Conservation (phyloP, 2,329 filamentous ascomycete genomes). For the Stachybotrys echinatus region DNA sequence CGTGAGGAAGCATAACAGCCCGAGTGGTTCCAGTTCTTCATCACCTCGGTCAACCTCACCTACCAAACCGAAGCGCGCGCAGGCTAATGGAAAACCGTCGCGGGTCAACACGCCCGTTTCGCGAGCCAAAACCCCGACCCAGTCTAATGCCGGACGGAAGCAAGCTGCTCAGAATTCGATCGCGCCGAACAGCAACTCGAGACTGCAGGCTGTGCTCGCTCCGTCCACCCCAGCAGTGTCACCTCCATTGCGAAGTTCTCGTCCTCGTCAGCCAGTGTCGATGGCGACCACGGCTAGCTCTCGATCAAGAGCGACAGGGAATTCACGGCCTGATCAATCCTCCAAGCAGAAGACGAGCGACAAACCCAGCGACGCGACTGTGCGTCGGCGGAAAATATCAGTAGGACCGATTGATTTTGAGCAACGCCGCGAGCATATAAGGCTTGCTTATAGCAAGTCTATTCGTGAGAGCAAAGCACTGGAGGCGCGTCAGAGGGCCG, state of each 20-base stretch:
- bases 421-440: conserved; percentile 73
- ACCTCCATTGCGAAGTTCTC: conserved; percentile 73
- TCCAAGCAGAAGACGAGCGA: conserved; percentile 22
- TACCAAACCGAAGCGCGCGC: conserved; percentile 35
- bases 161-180: conserved; percentile 34
- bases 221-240: conserved; percentile 67
- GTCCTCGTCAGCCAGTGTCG: conserved; percentile 75
- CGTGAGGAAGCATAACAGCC: conserved; percentile 36
- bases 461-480: conserved; percentile 66
- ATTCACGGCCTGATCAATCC: conserved; percentile 40
- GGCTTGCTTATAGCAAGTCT: conserved; percentile 80
- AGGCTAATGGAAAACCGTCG: conserved; percentile 33
- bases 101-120: conserved; percentile 30
- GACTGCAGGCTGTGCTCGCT: conserved; percentile 70
- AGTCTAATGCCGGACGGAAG: conserved; percentile 28
- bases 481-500: conserved; percentile 48
- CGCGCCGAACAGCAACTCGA: conserved; percentile 47
- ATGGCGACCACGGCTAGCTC: conserved; percentile 67
- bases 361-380: conserved; percentile 29
- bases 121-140: conserved; percentile 38
- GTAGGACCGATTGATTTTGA: conserved; percentile 80
- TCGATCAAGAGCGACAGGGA: conserved; percentile 58
- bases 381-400: conserved; percentile 48
- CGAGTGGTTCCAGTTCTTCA: conserved; percentile 40
- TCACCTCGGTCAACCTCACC: conserved; percentile 55